Base-by-base conservation (phyloP, 306 rosid species). In the Trifolium pratense region DNA sequence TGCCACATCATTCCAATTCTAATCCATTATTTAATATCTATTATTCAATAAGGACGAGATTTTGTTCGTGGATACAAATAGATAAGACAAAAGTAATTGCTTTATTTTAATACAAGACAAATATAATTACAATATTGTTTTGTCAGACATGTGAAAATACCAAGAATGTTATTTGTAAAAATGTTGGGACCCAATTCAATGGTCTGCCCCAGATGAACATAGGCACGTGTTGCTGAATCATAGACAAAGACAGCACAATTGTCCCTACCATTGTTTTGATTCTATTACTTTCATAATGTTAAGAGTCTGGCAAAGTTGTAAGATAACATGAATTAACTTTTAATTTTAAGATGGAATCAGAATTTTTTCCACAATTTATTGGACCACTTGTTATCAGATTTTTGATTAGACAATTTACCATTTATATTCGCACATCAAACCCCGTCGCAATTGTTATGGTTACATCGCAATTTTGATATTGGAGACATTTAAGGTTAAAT, bases 61-160 rank as follows among this genome's bases (percentile, higher is more conserved):
- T 36, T 70, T 58, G 34, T 65, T 34, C 63, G 59, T 49, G 34
- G 68, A 70, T 23, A 58, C 74, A 73, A 69, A 49, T 42, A 34
- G 56, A 61, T 26, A 11, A 65, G 37, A 39, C 68, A 62, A 62
- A 34, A 39, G 5, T 62, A 4, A 79, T 73, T 75, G 53, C 80
- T 2, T 21, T 21, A 1, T 21, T 21, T 21, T 21, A 21, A 1
- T 21, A 2, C 2, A 11, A 65, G 36, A 36, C 67, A 61, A 61
- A 32, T 17, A 32, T 61, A 3, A 79, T 73, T 75, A 59, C 80
- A 75, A 74, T 62, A 68, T 36, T 56, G 70, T 65, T 62, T 66
- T 69, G 86, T 85, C 67, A 81, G 83, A 59, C 79, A 18, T 78
- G 64, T 62, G 85, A 84, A 80, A 81, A 74, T 66, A 37, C 66